A percentile compares a stretch with the other conserved stretches of the same genome.
Evolutionary conservation across 441 rosid genomes (phyloP).

Genomic region (Adansonia gregorii): DNA sequence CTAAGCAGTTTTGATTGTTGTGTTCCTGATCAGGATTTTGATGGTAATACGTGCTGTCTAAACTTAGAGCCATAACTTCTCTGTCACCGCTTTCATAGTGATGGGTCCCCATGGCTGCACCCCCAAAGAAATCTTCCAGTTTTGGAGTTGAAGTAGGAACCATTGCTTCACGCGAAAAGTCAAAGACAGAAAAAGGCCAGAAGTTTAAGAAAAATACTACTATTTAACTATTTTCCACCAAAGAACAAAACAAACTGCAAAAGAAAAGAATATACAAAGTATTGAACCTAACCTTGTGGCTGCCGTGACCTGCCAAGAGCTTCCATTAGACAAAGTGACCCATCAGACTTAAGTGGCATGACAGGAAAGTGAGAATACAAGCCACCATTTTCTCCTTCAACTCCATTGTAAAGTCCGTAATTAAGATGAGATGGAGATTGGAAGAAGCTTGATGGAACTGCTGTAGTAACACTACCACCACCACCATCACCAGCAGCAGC

Average conservation of each 20-base stretch:
- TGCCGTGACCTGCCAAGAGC: conserved; percentile 77
- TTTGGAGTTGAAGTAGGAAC: conserved; percentile 68
- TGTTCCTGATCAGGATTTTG: conserved; percentile 45
- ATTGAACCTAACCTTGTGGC: conserved; percentile 41
- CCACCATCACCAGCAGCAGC: conserved; percentile 27
- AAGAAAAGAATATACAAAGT: conserved; percentile 15
- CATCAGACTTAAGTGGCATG: conserved; percentile 95
- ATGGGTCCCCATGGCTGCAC: conserved; percentile 68
- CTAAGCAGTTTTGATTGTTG: conserved; percentile 40
- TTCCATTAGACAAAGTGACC: conserved; percentile 94
- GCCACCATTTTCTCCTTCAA: conserved; percentile 47
- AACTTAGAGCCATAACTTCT: conserved; percentile 79
- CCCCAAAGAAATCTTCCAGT: conserved; percentile 90
- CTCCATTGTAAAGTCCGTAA: conserved; percentile 60
- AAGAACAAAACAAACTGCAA: conserved; percentile 18
- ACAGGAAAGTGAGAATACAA: conserved; percentile 61
- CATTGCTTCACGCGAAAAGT: conserved; percentile 48
- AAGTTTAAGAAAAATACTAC: conserved; percentile 23
- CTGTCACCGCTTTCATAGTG: conserved; percentile 58
- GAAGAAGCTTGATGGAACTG: conserved; percentile 47
- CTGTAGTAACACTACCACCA: conserved; percentile 34
- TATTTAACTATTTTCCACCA: background rate
- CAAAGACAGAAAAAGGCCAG: conserved; percentile 29
- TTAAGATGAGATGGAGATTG: conserved; percentile 45
- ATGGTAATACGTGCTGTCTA: conserved; percentile 74